Conservation (phyloP, 495 filamentous ascomycete species). For the Podospora anserina region DNA sequence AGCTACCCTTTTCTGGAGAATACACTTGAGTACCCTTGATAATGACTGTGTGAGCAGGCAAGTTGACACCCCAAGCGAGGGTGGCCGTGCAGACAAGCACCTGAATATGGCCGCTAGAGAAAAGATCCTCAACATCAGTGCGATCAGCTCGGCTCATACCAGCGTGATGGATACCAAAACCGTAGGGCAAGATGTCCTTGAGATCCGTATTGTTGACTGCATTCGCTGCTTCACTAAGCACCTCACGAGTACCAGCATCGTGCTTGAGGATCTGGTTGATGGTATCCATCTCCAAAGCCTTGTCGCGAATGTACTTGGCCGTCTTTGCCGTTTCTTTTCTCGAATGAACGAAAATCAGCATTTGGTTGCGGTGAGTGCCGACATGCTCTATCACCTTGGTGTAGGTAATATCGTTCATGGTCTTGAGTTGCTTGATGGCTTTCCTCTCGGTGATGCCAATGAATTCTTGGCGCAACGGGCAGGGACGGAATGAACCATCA, state of each 20-base stretch:
- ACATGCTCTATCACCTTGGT: slow-evolving; percentile 97
- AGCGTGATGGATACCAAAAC: slow-evolving; percentile 97
- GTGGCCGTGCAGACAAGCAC: slow-evolving; percentile 97
- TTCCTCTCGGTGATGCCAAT: slow-evolving; percentile 98
- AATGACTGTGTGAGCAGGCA: slow-evolving; percentile 92
- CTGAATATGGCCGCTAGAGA: slow-evolving; percentile 84
- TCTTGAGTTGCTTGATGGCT: slow-evolving; percentile 97
- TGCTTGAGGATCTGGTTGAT: slow-evolving; percentile 93
- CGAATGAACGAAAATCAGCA: slow-evolving; percentile 98
- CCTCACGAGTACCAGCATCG: slow-evolving; percentile 87
- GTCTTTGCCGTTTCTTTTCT: slow-evolving; percentile 98
- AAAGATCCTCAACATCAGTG: slow-evolving; percentile 91
- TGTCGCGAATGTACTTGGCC: slow-evolving; percentile 91
- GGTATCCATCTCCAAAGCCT: slow-evolving; percentile 90
- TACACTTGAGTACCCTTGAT: slow-evolving; percentile 98
- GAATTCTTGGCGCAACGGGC: slow-evolving; percentile 92
- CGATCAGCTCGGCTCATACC: slow-evolving; percentile 92
- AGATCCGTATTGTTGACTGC: slow-evolving; percentile 79
- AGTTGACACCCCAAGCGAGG: slow-evolving; percentile 92
- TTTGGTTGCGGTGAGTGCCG: slow-evolving; percentile 83
- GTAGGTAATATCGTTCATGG: slow-evolving; percentile 99
- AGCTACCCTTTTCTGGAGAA: slow-evolving; percentile 96
- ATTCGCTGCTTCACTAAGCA: slow-evolving; percentile 79
- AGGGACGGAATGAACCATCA: slow-evolving; percentile 89
- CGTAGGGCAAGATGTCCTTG: slow-evolving; percentile 93